Percentiles rank a stretch among this genome's conserved stretches.
These are phyloP conservation scores for Phytophthora pseudosyringae DNA, from an alignment of 352 stramenopile genomes.

Conservation along the genomic window DNA sequence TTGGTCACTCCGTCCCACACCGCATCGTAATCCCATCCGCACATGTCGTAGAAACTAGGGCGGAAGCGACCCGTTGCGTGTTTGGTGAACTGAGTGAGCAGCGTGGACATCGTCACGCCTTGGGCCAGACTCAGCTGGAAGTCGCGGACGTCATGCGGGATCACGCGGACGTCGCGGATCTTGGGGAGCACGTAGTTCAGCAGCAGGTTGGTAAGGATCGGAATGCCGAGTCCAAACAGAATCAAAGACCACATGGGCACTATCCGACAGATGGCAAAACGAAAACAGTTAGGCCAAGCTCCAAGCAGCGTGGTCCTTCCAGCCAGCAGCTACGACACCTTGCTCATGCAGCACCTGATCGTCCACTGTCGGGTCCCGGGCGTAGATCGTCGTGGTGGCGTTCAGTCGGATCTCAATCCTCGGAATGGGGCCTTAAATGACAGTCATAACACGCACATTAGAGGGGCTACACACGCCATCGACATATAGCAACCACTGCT, in stretches of 20 bases:
- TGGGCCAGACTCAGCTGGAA: conserved; percentile 69
- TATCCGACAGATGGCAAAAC: conserved; percentile 15
- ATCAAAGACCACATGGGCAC: conserved; percentile 62
- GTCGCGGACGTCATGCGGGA: conserved; percentile 74
- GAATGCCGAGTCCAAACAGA: conserved; percentile 35
- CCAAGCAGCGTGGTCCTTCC: neutral
- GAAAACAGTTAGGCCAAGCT: neutral
- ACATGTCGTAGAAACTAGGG: conserved; percentile 86
- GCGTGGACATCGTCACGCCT: conserved; percentile 46
- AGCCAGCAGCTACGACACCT: conserved; percentile 19
- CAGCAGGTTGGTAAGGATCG: conserved; percentile 53
- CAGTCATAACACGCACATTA: neutral
- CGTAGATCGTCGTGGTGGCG: conserved; percentile 42
- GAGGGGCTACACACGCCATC: neutral
- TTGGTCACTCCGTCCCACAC: conserved; percentile 82
- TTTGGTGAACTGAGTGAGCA: conserved; percentile 83
- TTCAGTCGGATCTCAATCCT: conserved; percentile 53
- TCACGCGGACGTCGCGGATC: conserved; percentile 53
- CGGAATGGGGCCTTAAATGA: conserved; percentile 43
- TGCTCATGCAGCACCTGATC: conserved; percentile 49
- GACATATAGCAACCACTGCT: neutral
- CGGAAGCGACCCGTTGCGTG: conserved; percentile 75
- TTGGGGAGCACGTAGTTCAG: conserved; percentile 65
- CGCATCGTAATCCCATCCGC: conserved; percentile 64
- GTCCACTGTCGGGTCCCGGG: conserved; percentile 57